Percentiles rank a stretch among this genome's conserved stretches.
Evolutionary conservation across 208 protist genomes (phyloP).

Genomic region (Acanthamoeba royreba): DNA sequence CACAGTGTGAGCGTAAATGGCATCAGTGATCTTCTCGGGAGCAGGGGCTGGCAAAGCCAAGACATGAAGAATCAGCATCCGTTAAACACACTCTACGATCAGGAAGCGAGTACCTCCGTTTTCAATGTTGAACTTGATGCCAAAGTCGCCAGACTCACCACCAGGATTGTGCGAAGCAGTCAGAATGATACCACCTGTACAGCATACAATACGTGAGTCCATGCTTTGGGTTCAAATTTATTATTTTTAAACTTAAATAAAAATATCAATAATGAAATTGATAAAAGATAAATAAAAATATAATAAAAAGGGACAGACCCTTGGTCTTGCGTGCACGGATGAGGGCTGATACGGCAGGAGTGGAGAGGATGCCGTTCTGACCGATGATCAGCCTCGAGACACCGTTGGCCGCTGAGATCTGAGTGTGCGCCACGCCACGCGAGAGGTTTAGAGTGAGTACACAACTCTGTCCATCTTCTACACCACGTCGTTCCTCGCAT

Average conservation of each 20-base stretch:
- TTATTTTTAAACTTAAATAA: no score
- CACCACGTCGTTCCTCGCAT: no score
- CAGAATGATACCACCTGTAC: conserved; percentile 92
- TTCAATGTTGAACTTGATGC: conserved; percentile 97
- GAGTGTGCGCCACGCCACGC: no score
- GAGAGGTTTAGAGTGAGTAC: no score
- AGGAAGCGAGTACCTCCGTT: conserved; percentile 93
- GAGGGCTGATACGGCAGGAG: conserved; percentile 94
- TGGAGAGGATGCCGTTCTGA: conserved; percentile 92
- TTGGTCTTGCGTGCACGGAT: conserved; percentile 83
- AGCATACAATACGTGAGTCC: no score
- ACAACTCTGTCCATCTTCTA: no score
- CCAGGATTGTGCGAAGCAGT: conserved; percentile 98
- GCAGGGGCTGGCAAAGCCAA: conserved; percentile 87
- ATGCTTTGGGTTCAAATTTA: no score
- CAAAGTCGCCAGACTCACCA: conserved; percentile 94
- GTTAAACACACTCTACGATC: no score
- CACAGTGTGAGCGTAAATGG: conserved; percentile 89
- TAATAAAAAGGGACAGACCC: conserved; percentile 43
- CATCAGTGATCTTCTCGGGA: conserved; percentile 89
- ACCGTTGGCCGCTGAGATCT: conserved; percentile 92
- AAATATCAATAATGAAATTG: not conserved
- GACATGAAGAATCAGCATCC: no score
- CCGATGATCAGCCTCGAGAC: conserved; percentile 83
- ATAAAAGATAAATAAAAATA: not conserved